A percentile compares a stretch with the other conserved stretches of the same genome.
These are phyloP conservation scores for Epithele typhae DNA, from an alignment of 768 basidiomycete genomes.

Conservation along the genomic window DNA sequence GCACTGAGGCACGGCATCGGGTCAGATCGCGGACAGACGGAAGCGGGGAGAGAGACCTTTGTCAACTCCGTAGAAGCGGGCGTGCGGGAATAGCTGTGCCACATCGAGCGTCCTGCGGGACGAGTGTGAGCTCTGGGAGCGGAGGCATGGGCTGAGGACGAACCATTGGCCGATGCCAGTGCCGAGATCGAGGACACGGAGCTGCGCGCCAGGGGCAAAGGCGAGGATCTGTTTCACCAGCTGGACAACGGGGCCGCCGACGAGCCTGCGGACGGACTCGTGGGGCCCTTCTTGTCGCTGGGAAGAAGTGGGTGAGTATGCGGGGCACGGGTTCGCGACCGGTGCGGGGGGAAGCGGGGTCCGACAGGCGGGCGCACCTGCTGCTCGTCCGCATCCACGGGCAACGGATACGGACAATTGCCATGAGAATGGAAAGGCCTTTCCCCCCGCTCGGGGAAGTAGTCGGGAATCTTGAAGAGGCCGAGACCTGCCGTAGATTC, in stretches of 20 bases:
- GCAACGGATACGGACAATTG: conserved; percentile 64
- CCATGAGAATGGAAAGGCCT: conserved; percentile 68
- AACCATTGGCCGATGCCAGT: conserved; percentile 77
- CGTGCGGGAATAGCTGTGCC: conserved; percentile 61
- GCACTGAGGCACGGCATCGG: too few species aligned
- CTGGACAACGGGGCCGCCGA: conserved; percentile 56
- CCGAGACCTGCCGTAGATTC: too few species aligned
- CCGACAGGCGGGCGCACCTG: conserved; percentile 50
- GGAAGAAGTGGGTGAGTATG: too few species aligned
- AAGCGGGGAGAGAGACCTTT: conserved; percentile 47
- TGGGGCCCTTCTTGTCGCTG: conserved; percentile 56
- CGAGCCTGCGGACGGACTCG: conserved; percentile 40
- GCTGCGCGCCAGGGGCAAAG: conserved; percentile 34
- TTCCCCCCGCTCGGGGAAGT: conserved; percentile 54
- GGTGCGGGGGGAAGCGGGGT: too few species aligned
- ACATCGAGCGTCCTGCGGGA: conserved; percentile 69
- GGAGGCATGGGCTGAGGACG: not conserved
- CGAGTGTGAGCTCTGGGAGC: too few species aligned
- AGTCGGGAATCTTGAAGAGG: conserved; percentile 55
- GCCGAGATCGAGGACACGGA: conserved; percentile 67
- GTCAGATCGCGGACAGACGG: too few species aligned
- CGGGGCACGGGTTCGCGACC: not conserved
- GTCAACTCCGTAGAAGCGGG: conserved; percentile 66
- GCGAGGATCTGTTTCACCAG: conserved; percentile 54
- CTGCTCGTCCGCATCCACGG: conserved; percentile 68